Conservation (phyloP, 352 stramenopile genomes). For the Phytopythium ostracodes region DNA sequence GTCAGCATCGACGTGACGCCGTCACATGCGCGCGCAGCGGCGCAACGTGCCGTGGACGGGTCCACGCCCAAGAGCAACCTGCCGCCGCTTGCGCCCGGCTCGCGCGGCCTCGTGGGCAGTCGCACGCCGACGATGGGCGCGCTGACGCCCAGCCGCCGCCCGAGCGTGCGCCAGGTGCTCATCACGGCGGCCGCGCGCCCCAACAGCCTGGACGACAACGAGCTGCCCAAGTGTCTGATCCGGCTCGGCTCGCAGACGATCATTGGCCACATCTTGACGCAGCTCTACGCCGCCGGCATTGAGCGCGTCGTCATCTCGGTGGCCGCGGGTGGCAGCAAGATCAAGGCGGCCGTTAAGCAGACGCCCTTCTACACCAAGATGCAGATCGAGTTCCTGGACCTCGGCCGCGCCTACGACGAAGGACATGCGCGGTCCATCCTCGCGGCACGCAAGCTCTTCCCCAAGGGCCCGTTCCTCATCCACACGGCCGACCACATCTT, state of each 20-base stretch:
- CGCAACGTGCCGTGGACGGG: not conserved
- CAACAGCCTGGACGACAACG: slow-evolving; percentile 43
- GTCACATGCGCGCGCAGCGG: not conserved
- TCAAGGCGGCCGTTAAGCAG: slow-evolving; percentile 59
- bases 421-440: slow-evolving; percentile 71
- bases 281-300: slow-evolving; percentile 69
- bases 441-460: slow-evolving; percentile 62
- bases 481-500: slow-evolving; percentile 86
- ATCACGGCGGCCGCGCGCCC: slow-evolving; percentile 61
- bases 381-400: slow-evolving; percentile 79
- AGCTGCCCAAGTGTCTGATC: slow-evolving; percentile 72
- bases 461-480: slow-evolving; percentile 67
- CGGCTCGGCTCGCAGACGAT: slow-evolving; percentile 66
- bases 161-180: slow-evolving; percentile 47
- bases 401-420: slow-evolving; percentile 60
- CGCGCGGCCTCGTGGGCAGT: not conserved
- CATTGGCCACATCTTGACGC: slow-evolving; percentile 74
- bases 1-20: slow-evolving; percentile 13
- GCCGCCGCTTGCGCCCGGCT: slow-evolving; percentile 2
- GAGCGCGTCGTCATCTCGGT: slow-evolving; percentile 80
- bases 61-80: slow-evolving; percentile 17
- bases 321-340: slow-evolving; percentile 47
- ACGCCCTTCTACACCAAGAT: slow-evolving; percentile 73
- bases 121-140: slow-evolving; percentile 8
- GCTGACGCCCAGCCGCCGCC: slow-evolving; percentile 17